A percentile compares a stretch with the other conserved stretches of the same genome.
Evolutionary conservation across 83 land plant genomes (phyloP).

Genomic region (Picea mariana): DNA sequence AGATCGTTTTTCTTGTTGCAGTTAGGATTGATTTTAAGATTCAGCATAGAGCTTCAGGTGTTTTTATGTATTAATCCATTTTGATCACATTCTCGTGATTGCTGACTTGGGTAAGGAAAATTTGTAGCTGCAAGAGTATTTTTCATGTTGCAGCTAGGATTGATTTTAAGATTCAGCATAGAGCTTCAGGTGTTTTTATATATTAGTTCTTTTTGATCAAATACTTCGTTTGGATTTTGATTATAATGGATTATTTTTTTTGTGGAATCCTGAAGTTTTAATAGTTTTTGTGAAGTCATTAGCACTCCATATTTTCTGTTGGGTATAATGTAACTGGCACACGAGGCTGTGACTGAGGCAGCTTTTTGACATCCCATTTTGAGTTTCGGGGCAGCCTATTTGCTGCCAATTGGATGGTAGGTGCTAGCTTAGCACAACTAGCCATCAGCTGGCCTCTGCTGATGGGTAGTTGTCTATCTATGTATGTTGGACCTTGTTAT

Average conservation of each 20-base stretch:
- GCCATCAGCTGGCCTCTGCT: neutral
- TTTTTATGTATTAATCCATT: neutral
- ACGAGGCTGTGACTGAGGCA: neutral
- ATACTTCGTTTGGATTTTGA: neutral
- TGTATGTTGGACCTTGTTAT: neutral
- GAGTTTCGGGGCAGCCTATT: neutral
- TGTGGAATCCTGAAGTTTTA: neutral
- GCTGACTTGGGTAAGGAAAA: neutral
- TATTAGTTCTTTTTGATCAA: neutral
- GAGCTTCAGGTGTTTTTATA: neutral
- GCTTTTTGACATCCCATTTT: neutral
- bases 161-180: neutral
- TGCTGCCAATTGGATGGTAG: neutral
- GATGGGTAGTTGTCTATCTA: too few species aligned
- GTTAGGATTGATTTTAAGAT: neutral
- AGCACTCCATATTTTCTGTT: neutral
- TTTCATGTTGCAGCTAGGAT: neutral
- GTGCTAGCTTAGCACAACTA: neutral
- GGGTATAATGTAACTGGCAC: neutral
- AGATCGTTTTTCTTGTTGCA: neutral
- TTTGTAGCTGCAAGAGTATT: neutral
- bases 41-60: conserved; percentile 7
- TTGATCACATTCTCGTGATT: neutral
- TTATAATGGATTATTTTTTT: neutral
- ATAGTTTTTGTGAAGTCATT: neutral